Percentiles rank a stretch among this genome's conserved stretches.
Conservation (phyloP, 2,329 filamentous ascomycete species). For the Colletotrichum sp. region DNA sequence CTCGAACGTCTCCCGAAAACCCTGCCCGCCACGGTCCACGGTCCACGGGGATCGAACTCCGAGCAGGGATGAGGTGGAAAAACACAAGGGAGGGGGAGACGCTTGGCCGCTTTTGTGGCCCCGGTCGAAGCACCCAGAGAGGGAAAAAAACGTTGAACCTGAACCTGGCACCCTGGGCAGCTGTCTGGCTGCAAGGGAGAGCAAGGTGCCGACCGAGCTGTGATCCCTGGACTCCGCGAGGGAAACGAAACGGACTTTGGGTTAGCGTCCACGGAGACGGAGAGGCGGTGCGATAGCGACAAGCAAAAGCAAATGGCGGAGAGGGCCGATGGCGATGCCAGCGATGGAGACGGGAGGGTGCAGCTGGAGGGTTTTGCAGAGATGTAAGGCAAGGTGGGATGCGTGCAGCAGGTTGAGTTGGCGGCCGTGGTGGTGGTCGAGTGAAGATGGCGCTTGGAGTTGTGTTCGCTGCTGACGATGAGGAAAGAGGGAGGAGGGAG, state of each 20-base stretch:
- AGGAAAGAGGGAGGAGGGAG: not conserved
- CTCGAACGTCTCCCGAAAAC: not conserved
- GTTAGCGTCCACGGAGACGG: not conserved
- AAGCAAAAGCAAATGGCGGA: not conserved
- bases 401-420: not conserved
- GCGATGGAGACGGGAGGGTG: not conserved
- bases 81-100: not conserved
- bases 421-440: not conserved
- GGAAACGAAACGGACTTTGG: constrained; percentile 14
- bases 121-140: not conserved
- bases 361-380: not conserved
- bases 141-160: not conserved
- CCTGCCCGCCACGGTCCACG: constrained; percentile 7
- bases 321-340: not conserved
- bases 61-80: constrained; percentile 7
- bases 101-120: constrained; percentile 1
- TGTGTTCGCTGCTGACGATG: not conserved
- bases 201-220: not conserved
- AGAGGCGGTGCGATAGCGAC: not conserved
- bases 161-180: not conserved
- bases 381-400: not conserved
- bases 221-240: not conserved
- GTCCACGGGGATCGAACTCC: constrained; percentile 6
- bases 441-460: not conserved
- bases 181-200: not conserved